Evolutionary conservation across 805 yeast species (phyloP), one percentile per base, ranked within the genome.

Genomic region (Candida orba): DNA sequence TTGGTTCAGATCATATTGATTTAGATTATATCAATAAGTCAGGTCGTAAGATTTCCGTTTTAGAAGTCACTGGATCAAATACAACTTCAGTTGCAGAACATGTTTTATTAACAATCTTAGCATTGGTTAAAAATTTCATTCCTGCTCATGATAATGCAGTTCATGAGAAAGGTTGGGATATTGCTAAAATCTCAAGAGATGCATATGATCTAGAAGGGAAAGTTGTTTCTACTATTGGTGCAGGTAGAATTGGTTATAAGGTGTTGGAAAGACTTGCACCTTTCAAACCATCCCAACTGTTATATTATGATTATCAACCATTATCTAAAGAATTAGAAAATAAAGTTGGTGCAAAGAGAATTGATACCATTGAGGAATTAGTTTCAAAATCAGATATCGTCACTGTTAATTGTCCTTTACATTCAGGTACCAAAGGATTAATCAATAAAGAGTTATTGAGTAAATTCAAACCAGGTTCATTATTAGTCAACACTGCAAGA

Each of bases 1-100:
- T 84, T 47, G 95, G 95, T 12, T 80, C 88, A 18, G 93, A 84
- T 60, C 93, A 84, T 64, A 71, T 84, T 49, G 91, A 84, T 57
- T 71, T 84, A 54, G 73, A 73, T 52, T 84, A 84, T 53, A 68
- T 67, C 54, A 60, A 66, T 53, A 79, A 86, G 51, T 76, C 79
- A 52, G 79, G 75, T 51, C 67, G 68, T 47, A 73, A 76, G 49
- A 76, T 84, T 56, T 72, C 83, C 15, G 93, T 84, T 17, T 68
- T 79, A 40, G 93, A 84, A 65, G 93, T 84, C 43, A 84, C 95
- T 24, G 91, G 93, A 7, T 81, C 89, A 42, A 84, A 84, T 60
- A 89, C 84, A 39, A 75, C 73, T 20, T 80, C 89, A 14, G 93
- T 84, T 38, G 91, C 93, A 14, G 93, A 84, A 64, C 91, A 84